Evolutionary conservation across 495 filamentous ascomycete genomes (phyloP).

Genomic region (Cercophora samala): DNA sequence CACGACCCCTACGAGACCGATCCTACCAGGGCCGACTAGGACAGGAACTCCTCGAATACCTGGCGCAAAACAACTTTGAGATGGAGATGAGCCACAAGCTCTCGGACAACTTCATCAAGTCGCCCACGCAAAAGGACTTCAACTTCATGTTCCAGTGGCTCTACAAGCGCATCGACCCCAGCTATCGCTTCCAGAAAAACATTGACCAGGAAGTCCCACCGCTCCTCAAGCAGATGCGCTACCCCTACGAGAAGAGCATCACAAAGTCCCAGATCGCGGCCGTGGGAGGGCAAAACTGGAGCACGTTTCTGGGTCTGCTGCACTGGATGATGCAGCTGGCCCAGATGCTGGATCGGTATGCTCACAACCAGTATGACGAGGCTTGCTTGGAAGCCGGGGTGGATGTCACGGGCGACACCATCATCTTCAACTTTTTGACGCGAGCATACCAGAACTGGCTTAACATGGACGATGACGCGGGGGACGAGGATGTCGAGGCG

Average conservation of each 20-base stretch:
- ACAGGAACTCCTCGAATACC: conserved; percentile 86
- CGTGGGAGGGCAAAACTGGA: conserved; percentile 94
- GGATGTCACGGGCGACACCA: conserved; percentile 81
- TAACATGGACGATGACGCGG: conserved; percentile 78
- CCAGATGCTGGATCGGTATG: conserved; percentile 80
- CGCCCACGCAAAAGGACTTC: conserved; percentile 98
- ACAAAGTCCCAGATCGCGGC: conserved; percentile 92
- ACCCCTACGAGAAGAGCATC: conserved; percentile 90
- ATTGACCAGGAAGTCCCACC: conserved; percentile 93
- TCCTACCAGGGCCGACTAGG: conserved; percentile 76
- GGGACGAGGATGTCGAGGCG: conserved; percentile 73
- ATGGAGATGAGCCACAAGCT: conserved; percentile 93
- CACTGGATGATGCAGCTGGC: conserved; percentile 99
- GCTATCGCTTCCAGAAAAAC: conserved; percentile 82
- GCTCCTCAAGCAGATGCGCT: conserved; percentile 86
- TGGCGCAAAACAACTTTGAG: conserved; percentile 89
- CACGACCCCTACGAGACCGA: conserved; percentile 80
- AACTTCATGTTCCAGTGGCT: conserved; percentile 96
- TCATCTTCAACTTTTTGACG: conserved; percentile 88
- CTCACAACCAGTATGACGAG: conserved; percentile 74
- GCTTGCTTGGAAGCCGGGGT: conserved; percentile 79
- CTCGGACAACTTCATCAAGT: conserved; percentile 79
- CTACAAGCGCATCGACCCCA: conserved; percentile 90
- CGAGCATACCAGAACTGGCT: conserved; percentile 92
- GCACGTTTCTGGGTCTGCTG: conserved; percentile 83